Base-by-base conservation (phyloP, 805 yeast species). In the Metschnikowia similis region DNA sequence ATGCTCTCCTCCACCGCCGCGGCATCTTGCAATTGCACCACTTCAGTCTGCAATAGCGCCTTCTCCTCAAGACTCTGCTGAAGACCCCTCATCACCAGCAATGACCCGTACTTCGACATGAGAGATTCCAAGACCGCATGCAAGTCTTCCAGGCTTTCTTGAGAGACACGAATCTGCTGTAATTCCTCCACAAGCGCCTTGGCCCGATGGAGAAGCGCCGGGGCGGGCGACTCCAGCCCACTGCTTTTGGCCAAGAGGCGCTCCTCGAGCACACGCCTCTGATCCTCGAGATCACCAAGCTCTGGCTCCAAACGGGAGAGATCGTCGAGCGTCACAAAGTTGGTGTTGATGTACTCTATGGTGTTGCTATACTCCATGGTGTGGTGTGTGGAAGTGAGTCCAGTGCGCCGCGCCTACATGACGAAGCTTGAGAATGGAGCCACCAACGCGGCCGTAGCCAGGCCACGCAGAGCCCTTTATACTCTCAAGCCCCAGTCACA, bases 271-370 rank as follows among this genome's bases (percentile, higher is more conserved):
- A 21, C 17, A 10, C 16, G 13, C 4, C 16, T 9, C 29, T 31
- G 45, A 2, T n/a, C n/a, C 8, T 27, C 36, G 4, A 31, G 27
- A 3, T 14, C 36, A 7, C 11, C 30, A 26, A 41, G 13, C n/a
- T 21, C 37, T 9, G 6, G 16, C 9, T 41, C 45, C 29, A 41
- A 21, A 13, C n/a, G 46, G 27, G 30, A 59, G 52, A 75, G 62
- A 55, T 74, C 79, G 14, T 56, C 61, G 2, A 75, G 16, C 1
- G 70, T 53, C n/a, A 64, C 50, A 53, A 73, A 69, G 45, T 62
- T 60, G 29, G 60, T 54, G 56, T 75, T 71, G 41, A 75, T 58
- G 57, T 64, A 66, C 40, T 21, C 21, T 21, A 21, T 60, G 29
- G 60, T 54, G 56, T 75, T 71, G 41, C 75, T 58, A 56, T 64